Percentiles rank a stretch among this genome's conserved stretches.
Evolutionary conservation across 2,329 filamentous ascomycete genomes (phyloP).

Genomic region (Sporothrix inflata): DNA sequence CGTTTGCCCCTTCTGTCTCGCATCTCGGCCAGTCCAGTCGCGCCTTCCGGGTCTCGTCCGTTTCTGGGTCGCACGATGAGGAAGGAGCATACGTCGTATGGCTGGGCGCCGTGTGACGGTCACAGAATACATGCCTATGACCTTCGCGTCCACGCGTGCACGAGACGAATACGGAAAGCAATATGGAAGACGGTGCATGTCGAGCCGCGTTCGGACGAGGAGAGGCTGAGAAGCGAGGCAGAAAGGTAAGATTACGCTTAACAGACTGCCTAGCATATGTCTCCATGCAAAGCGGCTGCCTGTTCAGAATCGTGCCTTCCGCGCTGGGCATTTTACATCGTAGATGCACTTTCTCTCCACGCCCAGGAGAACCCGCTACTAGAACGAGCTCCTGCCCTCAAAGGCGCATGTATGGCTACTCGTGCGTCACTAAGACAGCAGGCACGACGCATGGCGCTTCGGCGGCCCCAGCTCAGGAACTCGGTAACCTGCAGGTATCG

Average conservation of each 20-base stretch:
- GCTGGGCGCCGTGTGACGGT: not conserved
- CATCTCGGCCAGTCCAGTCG: constrained; percentile 13
- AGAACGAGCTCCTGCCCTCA: not conserved
- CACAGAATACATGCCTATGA: not conserved
- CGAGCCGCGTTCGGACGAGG: not conserved
- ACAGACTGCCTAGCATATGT: not conserved
- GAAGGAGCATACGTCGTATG: not conserved
- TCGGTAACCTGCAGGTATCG: not conserved
- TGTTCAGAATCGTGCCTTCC: not conserved
- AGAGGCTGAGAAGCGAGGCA: not conserved
- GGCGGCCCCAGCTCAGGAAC: not conserved
- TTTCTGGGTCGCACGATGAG: not conserved
- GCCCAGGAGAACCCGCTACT: not conserved
- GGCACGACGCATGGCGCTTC: constrained; percentile 14
- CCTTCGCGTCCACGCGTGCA: not conserved
- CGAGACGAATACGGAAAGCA: not conserved
- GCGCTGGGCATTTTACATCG: not conserved
- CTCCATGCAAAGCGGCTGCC: not conserved
- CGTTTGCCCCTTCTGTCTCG: constrained; percentile 2
- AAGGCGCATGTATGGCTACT: not conserved
- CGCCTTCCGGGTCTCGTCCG: not conserved
- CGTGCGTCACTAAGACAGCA: not conserved
- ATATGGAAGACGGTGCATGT: not conserved
- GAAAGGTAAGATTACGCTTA: not conserved
- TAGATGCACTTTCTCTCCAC: not conserved